phyloP scores from a whole-genome alignment of 2,329 filamentous ascomycete species.

The Huntiella savannae region DNA sequence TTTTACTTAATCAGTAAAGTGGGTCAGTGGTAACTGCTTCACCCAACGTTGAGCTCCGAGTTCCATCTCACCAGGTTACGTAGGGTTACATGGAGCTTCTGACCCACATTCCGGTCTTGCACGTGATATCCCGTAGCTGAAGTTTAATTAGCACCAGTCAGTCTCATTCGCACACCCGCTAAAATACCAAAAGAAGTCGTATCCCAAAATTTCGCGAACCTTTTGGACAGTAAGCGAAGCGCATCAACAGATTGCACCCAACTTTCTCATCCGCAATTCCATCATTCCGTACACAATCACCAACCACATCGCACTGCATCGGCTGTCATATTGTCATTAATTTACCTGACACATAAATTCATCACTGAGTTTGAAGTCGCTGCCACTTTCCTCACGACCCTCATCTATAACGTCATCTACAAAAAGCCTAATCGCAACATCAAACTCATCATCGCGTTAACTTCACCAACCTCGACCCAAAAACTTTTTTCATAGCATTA shows the following conservation, averaged over 20 bases:
- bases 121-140: no score
- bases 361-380: no score
- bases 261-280: no score
- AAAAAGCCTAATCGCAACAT: not conserved
- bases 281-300: no score
- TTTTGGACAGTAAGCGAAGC: slow-evolving; percentile 1
- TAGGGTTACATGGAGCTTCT: not conserved
- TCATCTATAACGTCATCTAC: not conserved
- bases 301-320: no score
- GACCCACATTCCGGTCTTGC: not conserved
- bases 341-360: no score
- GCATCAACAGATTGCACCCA: not conserved
- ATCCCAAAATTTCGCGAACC: slow-evolving; percentile 4
- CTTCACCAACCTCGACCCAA: not conserved
- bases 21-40: no score
- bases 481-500: not conserved
- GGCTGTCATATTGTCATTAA: no score
- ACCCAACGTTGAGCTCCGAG: no score
- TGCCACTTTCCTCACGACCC: no score
- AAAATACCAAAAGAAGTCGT: not conserved
- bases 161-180: slow-evolving; percentile 1
- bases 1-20: no score
- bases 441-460: not conserved
- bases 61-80: no score
- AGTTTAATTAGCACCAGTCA: not conserved